phyloP scores from a whole-genome alignment of 495 filamentous ascomycete species.

The Aspergillus sclerotiicarbonarius region DNA sequence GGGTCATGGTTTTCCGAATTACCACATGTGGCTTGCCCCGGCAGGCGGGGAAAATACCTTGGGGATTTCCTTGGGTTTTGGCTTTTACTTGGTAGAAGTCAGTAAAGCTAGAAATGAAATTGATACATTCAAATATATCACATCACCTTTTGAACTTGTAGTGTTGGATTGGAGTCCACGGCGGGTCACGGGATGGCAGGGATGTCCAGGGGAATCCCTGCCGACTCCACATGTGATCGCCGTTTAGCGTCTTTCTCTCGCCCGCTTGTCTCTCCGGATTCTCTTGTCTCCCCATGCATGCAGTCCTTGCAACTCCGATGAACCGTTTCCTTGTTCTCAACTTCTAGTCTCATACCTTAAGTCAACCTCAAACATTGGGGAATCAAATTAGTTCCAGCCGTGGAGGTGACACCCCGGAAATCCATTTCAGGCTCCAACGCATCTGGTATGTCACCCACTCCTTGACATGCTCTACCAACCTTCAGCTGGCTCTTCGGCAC shows the following conservation, averaged over 20 bases:
- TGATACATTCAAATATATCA: neutral
- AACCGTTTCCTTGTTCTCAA: too few relatives aligned
- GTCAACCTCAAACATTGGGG: too few relatives aligned
- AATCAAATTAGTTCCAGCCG: neutral
- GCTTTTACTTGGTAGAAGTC: neutral
- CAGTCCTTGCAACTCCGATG: too few relatives aligned
- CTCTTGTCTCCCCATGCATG: too few relatives aligned
- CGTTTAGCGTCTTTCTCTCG: too few relatives aligned
- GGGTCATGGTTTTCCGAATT: slow-evolving; percentile 16
- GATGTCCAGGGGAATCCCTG: too few relatives aligned
- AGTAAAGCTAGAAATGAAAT: neutral
- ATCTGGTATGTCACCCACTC: neutral
- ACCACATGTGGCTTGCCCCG: slow-evolving; percentile 10
- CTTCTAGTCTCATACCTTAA: too few relatives aligned
- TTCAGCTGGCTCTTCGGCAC: neutral
- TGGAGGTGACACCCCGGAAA: neutral
- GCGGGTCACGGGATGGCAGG: too few relatives aligned
- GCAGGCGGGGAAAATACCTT: slow-evolving; percentile 14
- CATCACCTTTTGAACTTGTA: neutral
- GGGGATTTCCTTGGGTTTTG: slow-evolving; percentile 13
- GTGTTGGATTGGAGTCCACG: too few relatives aligned
- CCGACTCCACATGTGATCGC: too few relatives aligned
- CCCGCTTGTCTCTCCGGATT: too few relatives aligned
- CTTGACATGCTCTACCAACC: neutral
- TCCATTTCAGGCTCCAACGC: neutral